These are phyloP conservation scores for Curvularia lunata DNA, from an alignment of 2,329 filamentous ascomycete species.

Conservation along the genomic window DNA sequence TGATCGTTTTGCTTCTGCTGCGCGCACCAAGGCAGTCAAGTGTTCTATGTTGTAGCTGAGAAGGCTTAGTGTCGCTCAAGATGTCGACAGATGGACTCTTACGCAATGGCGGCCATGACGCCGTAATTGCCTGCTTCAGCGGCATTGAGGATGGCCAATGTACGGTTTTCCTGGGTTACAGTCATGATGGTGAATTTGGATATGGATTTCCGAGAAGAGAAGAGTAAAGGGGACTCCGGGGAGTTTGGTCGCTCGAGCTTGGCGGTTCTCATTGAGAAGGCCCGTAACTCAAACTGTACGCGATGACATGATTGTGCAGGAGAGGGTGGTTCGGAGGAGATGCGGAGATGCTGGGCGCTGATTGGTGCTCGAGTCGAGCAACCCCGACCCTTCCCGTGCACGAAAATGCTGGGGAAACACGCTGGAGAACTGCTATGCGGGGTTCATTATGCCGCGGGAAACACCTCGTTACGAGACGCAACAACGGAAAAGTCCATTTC, in stretches of 20 bases:
- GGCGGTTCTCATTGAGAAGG: neutral
- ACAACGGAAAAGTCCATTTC: neutral
- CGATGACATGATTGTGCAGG: neutral
- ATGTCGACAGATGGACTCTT: conserved; percentile 1
- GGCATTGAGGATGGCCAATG: conserved; percentile 60
- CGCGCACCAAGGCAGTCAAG: conserved; percentile 43
- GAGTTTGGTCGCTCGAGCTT: neutral
- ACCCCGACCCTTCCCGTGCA: neutral
- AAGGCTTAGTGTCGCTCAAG: conserved; percentile 6
- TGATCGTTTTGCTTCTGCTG: conserved; percentile 44
- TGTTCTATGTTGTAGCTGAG: conserved; percentile 47
- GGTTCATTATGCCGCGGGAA: neutral
- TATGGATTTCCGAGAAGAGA: neutral
- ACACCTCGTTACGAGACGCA: conserved; percentile 33
- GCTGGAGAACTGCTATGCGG: neutral
- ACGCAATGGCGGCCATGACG: conserved; percentile 58
- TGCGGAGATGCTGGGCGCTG: neutral
- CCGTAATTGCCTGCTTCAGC: conserved; percentile 64
- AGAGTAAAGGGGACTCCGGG: neutral
- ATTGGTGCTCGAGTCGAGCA: conserved; percentile 23
- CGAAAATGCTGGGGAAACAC: neutral
- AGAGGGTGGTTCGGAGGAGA: conserved; percentile 2
- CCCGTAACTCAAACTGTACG: conserved; percentile 1
- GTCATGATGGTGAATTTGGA: conserved; percentile 20
- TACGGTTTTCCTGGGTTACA: conserved; percentile 33